Percentiles rank a stretch among this genome's conserved stretches.
Evolutionary conservation across 2,329 filamentous ascomycete genomes (phyloP).

Genomic region (Endocalyx cinctus): DNA sequence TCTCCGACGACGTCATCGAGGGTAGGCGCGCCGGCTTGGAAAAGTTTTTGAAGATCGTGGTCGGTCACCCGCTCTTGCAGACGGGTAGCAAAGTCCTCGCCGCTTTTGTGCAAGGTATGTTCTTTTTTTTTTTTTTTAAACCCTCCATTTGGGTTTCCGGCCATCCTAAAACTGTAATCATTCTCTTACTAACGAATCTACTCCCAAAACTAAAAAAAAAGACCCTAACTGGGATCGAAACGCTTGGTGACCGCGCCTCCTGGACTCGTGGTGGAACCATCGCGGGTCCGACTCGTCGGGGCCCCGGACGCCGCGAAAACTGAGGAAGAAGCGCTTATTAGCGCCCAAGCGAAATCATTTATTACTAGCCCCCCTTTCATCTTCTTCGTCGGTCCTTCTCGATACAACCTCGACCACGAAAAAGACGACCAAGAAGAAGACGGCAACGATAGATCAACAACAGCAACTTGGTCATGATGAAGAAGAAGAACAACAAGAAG

Average conservation of each 20-base stretch:
- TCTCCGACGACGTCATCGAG: conserved; percentile 98
- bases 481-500: too few species aligned
- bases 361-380: too few species aligned
- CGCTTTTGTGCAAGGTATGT: conserved; percentile 89
- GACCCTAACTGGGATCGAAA: conserved; percentile 89
- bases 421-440: too few species aligned
- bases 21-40: conserved; percentile 86
- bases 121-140: too few species aligned
- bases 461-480: too few species aligned
- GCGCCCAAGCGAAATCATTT: conserved; percentile 23
- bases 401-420: too few species aligned
- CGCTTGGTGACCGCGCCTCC: conserved; percentile 62
- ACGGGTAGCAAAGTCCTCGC: conserved; percentile 96
- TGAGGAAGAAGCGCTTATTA: conserved; percentile 37
- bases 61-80: conserved; percentile 92
- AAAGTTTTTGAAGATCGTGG: conserved; percentile 95
- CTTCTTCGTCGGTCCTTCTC: too few species aligned
- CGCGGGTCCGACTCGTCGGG: conserved; percentile 15
- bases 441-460: too few species aligned
- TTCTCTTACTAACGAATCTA: conserved; percentile 4
- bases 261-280: conserved; percentile 28
- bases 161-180: too few species aligned
- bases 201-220: too few species aligned
- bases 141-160: too few species aligned
- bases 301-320: conserved; percentile 35